Percentiles rank a stretch among this genome's conserved stretches.
These are phyloP conservation scores for Pleurotus tuber-regium DNA, from an alignment of 768 basidiomycete species.

Conservation along the genomic window DNA sequence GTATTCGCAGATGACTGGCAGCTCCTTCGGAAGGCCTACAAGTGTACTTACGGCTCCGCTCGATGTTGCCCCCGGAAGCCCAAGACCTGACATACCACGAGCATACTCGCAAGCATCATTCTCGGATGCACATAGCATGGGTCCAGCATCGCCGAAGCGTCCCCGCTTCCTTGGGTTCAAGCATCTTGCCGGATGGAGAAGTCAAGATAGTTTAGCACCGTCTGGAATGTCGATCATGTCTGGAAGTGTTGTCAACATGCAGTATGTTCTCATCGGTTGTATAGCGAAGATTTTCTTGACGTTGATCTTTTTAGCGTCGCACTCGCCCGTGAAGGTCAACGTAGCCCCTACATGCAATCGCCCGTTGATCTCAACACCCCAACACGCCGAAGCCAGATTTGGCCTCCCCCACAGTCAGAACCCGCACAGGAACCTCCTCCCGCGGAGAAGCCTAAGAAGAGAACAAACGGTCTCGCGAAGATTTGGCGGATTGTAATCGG, in stretches of 20 bases:
- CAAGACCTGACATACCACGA: conserved; percentile 60
- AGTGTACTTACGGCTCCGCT: conserved; percentile 51
- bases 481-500: conserved; percentile 81
- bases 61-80: conserved; percentile 34
- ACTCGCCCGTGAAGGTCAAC: conserved; percentile 62
- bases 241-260: conserved; percentile 92
- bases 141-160: conserved; percentile 63
- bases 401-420: conserved; percentile 38
- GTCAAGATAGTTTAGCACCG: conserved; percentile 79
- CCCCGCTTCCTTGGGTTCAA: conserved; percentile 78
- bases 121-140: conserved; percentile 75
- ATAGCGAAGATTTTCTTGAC: conserved; percentile 11
- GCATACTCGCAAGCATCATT: conserved; percentile 78
- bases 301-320: conserved; percentile 53
- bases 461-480: conserved; percentile 73
- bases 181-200: conserved; percentile 70
- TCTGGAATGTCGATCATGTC: conserved; percentile 78
- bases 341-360: conserved; percentile 25
- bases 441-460: conserved; percentile 66
- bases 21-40: conserved; percentile 51
- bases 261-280: conserved; percentile 50
- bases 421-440: conserved; percentile 13
- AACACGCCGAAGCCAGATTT: conserved; percentile 50
- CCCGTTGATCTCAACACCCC: conserved; percentile 35
- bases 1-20: conserved; percentile 41